Conservation (phyloP, 257 asterid genomes). For the Echites panduratus region DNA sequence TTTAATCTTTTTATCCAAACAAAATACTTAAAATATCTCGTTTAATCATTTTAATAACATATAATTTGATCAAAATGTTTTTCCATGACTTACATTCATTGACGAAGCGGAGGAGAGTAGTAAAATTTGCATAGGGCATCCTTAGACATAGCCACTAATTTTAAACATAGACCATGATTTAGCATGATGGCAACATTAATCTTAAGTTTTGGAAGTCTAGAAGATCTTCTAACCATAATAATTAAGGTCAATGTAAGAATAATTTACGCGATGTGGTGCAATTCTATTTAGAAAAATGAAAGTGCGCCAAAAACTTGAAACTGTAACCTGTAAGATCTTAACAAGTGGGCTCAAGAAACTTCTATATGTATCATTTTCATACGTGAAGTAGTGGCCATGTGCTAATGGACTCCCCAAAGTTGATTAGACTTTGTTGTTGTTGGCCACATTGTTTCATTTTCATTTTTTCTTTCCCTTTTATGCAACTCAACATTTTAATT, state of each 20-base stretch:
- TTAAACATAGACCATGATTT: too few relatives aligned
- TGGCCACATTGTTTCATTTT: not conserved
- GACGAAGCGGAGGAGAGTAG: too few relatives aligned
- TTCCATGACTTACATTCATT: too few relatives aligned
- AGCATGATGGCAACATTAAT: too few relatives aligned
- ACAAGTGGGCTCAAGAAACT: constrained; percentile 1
- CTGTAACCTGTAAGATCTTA: not conserved
- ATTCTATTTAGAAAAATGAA: not conserved
- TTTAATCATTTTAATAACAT: too few relatives aligned
- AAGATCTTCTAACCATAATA: too few relatives aligned
- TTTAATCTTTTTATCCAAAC: too few relatives aligned
- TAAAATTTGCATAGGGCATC: too few relatives aligned
- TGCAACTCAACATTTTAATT: not conserved
- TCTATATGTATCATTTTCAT: constrained; percentile 3
- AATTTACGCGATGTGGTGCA: not conserved
- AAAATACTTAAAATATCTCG: too few relatives aligned
- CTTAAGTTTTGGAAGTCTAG: too few relatives aligned
- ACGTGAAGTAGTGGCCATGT: constrained; percentile 5
- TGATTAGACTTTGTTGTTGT: not conserved
- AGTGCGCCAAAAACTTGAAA: not conserved
- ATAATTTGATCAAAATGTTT: too few relatives aligned
- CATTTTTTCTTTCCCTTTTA: not conserved
- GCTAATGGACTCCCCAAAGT: not conserved
- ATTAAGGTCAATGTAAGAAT: not conserved
- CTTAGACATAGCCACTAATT: too few relatives aligned